Conservation (phyloP, 805 yeast genomes). For the Ogataea haglerorum region DNA sequence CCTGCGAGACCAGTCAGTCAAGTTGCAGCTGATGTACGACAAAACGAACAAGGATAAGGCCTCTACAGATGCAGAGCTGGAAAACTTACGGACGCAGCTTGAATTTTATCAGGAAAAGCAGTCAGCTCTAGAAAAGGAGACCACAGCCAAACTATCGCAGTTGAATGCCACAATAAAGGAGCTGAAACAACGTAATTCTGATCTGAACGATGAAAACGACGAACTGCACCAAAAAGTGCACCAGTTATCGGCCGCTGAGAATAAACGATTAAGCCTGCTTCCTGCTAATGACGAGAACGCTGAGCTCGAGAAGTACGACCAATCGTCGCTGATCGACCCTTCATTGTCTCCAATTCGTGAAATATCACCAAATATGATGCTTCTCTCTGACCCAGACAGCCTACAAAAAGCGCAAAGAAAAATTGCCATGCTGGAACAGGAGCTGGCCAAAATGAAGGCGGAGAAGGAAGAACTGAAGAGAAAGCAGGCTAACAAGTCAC, state of each 20-base stretch:
- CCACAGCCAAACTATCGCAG: constrained; percentile 34
- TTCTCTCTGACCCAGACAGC: constrained; percentile 68
- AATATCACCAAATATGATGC: constrained; percentile 39
- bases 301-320: constrained; percentile 37
- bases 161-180: constrained; percentile 43
- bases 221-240: constrained; percentile 41
- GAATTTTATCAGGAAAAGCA: constrained; percentile 44
- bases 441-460: constrained; percentile 42
- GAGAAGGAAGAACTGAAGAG: constrained; percentile 38
- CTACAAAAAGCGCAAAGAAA: constrained; percentile 62
- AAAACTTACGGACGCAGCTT: constrained; percentile 42
- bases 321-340: constrained; percentile 31
- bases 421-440: constrained; percentile 55
- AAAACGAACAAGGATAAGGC: constrained; percentile 39
- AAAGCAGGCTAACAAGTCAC: constrained; percentile 3
- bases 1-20: constrained; percentile 41
- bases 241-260: constrained; percentile 20
- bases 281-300: constrained; percentile 9
- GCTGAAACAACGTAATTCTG: constrained; percentile 50
- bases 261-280: constrained; percentile 5
- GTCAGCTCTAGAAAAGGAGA: constrained; percentile 38
- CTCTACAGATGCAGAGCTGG: constrained; percentile 22
- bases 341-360: constrained; percentile 34
- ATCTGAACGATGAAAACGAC: constrained; percentile 69
- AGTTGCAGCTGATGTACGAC: constrained; percentile 38